These are phyloP conservation scores for Naganishia vaughanmartiniae DNA, from an alignment of 768 basidiomycete species.

Conservation along the genomic window DNA sequence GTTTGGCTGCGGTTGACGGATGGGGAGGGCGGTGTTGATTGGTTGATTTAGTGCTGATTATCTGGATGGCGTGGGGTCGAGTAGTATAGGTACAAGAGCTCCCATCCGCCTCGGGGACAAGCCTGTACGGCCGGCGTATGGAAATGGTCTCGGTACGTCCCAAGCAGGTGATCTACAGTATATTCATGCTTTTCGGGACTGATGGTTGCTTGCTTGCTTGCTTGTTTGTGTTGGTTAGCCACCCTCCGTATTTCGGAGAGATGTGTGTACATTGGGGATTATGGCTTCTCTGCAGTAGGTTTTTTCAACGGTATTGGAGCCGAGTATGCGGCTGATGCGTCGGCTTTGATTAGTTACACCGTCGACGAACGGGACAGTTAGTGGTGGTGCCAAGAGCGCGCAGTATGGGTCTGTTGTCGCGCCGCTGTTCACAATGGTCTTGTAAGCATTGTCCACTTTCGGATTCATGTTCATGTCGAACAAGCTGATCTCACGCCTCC, in stretches of 20 bases:
- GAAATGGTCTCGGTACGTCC: constrained; percentile 35
- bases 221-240: constrained; percentile 56
- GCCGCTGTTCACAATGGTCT: constrained; percentile 62
- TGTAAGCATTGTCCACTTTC: constrained; percentile 54
- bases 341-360: constrained; percentile 59
- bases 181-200: constrained; percentile 33
- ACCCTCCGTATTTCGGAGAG: constrained; percentile 73
- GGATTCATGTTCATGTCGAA: not conserved
- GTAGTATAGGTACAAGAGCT: constrained; percentile 59
- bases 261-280: constrained; percentile 51
- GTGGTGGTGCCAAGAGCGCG: constrained; percentile 57
- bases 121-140: constrained; percentile 55
- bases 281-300: constrained; percentile 42
- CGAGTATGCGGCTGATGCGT: not conserved
- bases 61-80: not conserved
- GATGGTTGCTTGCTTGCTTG: constrained; percentile 51
- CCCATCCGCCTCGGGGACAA: constrained; percentile 57
- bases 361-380: constrained; percentile 56
- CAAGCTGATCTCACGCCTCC: not conserved
- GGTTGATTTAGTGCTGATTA: no score
- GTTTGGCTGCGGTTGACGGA: no score
- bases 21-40: not conserved
- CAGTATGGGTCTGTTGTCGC: constrained; percentile 64
- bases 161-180: constrained; percentile 23
- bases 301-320: not conserved